Base-by-base conservation (phyloP, 495 filamentous ascomycete genomes). In the Penicillium cinerascens region DNA sequence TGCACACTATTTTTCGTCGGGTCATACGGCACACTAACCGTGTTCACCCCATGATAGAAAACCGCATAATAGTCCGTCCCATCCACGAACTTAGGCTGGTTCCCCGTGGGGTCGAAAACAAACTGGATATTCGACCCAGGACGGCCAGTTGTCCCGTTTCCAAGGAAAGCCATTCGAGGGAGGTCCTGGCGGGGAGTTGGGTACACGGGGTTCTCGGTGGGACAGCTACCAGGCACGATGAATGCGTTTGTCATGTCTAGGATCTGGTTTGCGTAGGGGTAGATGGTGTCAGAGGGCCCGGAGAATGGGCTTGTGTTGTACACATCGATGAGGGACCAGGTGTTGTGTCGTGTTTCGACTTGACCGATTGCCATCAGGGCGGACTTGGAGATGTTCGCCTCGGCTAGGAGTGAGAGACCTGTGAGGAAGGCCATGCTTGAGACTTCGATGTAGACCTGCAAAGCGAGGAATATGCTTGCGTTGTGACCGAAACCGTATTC, bases 341-440 rank as follows among this genome's bases (percentile, higher is more conserved):
- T 55, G 35, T 79, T 71, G 52, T 81, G 77, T 8, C 78, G 75
- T 2, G 76, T 52, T 60, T 82, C 78, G 6, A 67, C 70, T 46
- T 74, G 66, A 2, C 74, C 74, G 37, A 81, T 76, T 15, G 76
- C 77, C 20, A 73, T 53, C 59, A 82, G 65, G 16, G 77, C 74
- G 16, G 67, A 69, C 44, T 71, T 71, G 40, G 67, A 67, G 6
- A 65, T 46, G 20, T 67, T 49, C 6, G 64, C 35, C 23, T 67
- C 58, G n/a, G 77, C 72, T 46, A 70, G 57, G 54, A 74, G 70
- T 6, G 73, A 65, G 4, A 82, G 74, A 0, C 78, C 79, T 0
- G 76, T 78, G 6, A 82, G 55, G 64, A 79, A 81, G 10, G 76
- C 68, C 78, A 80, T 80, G 65, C 72, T 77, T 2, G 78, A 73